phyloP scores from a whole-genome alignment of 2,329 filamentous ascomycete species.

The Cordyceps sp. region DNA sequence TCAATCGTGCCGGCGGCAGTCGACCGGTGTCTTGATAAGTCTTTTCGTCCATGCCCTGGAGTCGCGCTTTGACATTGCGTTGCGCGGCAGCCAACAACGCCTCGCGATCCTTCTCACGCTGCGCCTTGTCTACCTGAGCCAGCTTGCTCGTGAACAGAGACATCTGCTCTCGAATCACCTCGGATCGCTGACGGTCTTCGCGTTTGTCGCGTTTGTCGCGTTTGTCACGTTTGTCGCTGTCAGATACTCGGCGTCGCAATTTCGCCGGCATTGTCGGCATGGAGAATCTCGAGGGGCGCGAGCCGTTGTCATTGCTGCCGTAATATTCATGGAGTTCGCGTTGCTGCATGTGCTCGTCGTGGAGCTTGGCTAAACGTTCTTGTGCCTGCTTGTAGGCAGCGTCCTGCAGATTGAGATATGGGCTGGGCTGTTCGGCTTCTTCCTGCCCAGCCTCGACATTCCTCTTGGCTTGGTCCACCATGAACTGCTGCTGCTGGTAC shows the following conservation, averaged over 20 bases:
- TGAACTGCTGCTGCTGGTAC: constrained; percentile 54
- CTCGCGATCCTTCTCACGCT: constrained; percentile 59
- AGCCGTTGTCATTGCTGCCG: no score
- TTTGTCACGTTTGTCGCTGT: constrained; percentile 52
- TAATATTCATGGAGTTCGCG: constrained; percentile 64
- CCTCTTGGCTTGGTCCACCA: constrained; percentile 34
- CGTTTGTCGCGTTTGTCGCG: no score
- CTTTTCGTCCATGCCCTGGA: constrained; percentile 69
- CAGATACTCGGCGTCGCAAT: constrained; percentile 42
- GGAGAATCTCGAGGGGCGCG: no score
- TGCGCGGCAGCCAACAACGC: constrained; percentile 63
- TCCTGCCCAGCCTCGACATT: constrained; percentile 17
- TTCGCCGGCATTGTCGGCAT: constrained; percentile 38
- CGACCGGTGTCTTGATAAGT: constrained; percentile 64
- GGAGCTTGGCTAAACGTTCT: constrained; percentile 65
- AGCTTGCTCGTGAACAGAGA: constrained; percentile 54
- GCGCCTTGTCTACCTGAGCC: constrained; percentile 53
- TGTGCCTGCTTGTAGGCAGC: constrained; percentile 75
- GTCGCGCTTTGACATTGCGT: constrained; percentile 64
- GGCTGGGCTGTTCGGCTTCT: constrained; percentile 28
- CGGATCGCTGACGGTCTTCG: constrained; percentile 50
- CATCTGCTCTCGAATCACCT: constrained; percentile 65
- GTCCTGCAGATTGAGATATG: constrained; percentile 57
- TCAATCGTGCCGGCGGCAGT: constrained; percentile 48
- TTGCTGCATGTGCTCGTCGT: constrained; percentile 48